Evolutionary conservation across 495 filamentous ascomycete genomes (phyloP), one percentile per base, ranked within the genome.

Genomic region (Massariosphaeria phaeospora): DNA sequence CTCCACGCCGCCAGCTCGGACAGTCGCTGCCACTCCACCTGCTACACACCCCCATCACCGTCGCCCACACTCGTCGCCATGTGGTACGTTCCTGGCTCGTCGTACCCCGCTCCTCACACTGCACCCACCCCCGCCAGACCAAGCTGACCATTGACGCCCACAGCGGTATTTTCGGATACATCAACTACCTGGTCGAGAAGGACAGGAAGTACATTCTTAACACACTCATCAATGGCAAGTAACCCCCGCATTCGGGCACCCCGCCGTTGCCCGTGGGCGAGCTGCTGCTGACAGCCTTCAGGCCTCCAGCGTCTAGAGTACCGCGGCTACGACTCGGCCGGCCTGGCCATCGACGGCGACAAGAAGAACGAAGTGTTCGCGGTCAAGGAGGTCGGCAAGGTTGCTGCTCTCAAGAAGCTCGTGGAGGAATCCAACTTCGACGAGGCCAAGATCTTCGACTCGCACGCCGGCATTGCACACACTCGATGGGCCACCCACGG

Each of bases 361-460:
- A 96, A 95, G 80, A 95, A 95, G 78, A 91, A 95, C 57, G 88
- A 96, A 76, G 90, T 98, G 57, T 82, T 87, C 63, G 91, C 94
- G 23, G 97, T 88, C 80, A 98, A 98, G 77, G 94, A 97, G 73
- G 93, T 98, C 30, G 93, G 93, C 75, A 98, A 98, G 81, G 93
- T 98, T 46, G 90, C 84, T 62, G 95, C 95, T 74, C 76, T 98
- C 67, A 94, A 87, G 80, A 75, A 88, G 71, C 88, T 97, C 72
- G 90, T 96, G 64, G 86, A 84, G 21, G 83, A 88, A 68, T 77
- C 77, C 65, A 79, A 91, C 63, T 81, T 87, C 67, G 88, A 97
- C 73, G 75, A 89, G 63, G 85, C 77, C 68, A 95, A 94, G 76
- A 79, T 88, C 62, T 97, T 96, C 70, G 93, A 96, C 69, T 96